Evolutionary conservation across 2,329 filamentous ascomycete species (phyloP), one percentile per base, ranked within the genome.

Genomic region (Akanthomyces uredinophilus): DNA sequence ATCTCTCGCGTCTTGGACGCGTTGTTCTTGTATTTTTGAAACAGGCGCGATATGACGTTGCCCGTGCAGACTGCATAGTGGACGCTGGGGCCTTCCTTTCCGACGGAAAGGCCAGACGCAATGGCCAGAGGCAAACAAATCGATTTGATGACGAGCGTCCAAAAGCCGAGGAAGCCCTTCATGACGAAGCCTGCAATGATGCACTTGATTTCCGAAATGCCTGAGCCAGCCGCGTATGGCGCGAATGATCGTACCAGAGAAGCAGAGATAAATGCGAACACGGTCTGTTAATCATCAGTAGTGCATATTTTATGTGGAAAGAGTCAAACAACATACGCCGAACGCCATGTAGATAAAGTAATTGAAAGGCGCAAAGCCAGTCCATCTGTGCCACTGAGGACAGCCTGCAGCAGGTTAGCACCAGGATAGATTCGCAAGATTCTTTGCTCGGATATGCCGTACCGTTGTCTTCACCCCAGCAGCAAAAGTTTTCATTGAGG

Each of bases 101-200:
- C 95, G 14, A 99, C 92, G 0, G 92, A 96, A 27, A 99, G 79
- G 2, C 95, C 95, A 1, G 93, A 97, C 14, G 90, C 93, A 72
- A 99, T 99, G 49, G 94, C 91, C 50, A 99, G 80, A 1, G 95
- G 95, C 53, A 99, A 79, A 27, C 90, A 91, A 61, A 98, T 85
- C 0, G 92, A 96, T 77, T 99, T 99, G 78, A 99, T 98, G 64
- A 95, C 75, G 37, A 99, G 80, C 5, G 95, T 98, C 85, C 92
- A 92, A 69, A 89, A 88, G 22, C 94, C 92, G 18, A 99, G 82
- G 71, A 99, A 99, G 0, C 93, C 95, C 76, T 98, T 97, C 95
- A 99, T 99, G 55, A 98, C 91, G 73, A 99, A 99, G 3, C 95
- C 95, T 5, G 94, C 95, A 71, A 99, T 96, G 72, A 99, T 98